Base-by-base conservation (phyloP, 768 basidiomycete species). In the Amanita thiersii region DNA sequence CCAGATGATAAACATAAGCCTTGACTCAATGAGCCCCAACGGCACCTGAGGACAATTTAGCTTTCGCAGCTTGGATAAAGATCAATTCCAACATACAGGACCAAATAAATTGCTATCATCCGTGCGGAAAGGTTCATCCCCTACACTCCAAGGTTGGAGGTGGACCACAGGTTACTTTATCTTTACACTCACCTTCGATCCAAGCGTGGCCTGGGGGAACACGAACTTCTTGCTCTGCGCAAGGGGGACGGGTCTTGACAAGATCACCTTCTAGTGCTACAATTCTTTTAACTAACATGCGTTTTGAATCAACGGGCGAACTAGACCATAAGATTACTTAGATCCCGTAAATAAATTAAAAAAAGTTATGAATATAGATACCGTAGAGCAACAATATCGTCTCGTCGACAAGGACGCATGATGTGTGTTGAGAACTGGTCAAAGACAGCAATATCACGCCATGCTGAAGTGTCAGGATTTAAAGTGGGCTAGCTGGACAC, bases 61-160 rank as follows among this genome's bases (percentile, higher is more conserved):
- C 15, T 17, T 17, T 25, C 33, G 42, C 11, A 46, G 31, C 18
- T 32, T 10, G 29, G 20, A 11, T 30, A 23, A 24, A 15, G 5
- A 15, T 18, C 18, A 9, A 40, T 21, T 1, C 39, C 14, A 26
- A 17, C 70, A 46, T 54, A 84, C 82, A 6, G 84, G 78, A 5
- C 85, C 84, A 56, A 81, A 83, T 1, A 63, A 56, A 55, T 85
- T 86, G 61, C 82, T 86, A 51, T 86, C 85, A 40, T 78, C 68
- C 6, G 76, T 81, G 43, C 74, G 68, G 50, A 78, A 80, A 3
- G 71, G 66, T 52, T 83, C 78, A 46, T 85, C 81, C 5, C 81
- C 81, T 82, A 39, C 14, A 24, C 28, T 36, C 34, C 32, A 14
- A 17, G 6, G 19, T 23, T 5, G 37, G 39, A 40, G 35, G 36